Evolutionary conservation across 768 basidiomycete genomes (phyloP).

Genomic region (Boletus rufocinnamomeus): DNA sequence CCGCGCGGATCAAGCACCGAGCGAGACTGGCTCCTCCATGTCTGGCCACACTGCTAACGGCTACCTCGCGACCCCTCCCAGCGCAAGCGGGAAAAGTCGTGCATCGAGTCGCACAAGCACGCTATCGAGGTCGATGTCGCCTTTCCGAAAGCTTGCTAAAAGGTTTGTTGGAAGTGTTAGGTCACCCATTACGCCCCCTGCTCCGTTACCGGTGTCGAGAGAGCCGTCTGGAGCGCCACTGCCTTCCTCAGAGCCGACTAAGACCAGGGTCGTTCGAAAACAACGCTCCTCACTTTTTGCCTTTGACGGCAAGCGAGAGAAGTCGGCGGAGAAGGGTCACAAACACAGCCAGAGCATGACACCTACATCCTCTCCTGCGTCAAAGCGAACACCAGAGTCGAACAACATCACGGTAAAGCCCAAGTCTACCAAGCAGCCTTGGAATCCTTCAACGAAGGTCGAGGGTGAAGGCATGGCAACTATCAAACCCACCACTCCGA

Average conservation of each 20-base stretch:
- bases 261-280: conserved; percentile 43
- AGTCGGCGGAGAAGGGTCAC: conserved; percentile 61
- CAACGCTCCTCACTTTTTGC: conserved; percentile 66
- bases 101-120: conserved; percentile 43
- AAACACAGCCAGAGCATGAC: conserved; percentile 73
- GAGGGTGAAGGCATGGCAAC: conserved; percentile 50
- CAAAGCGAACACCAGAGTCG: conserved; percentile 38
- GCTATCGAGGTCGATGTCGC: conserved; percentile 77
- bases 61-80: conserved; percentile 67
- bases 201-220: conserved; percentile 49
- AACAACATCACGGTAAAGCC: conserved; percentile 44
- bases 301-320: conserved; percentile 44
- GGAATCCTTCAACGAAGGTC: conserved; percentile 86
- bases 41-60: conserved; percentile 61
- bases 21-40: conserved; percentile 70
- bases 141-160: conserved; percentile 75
- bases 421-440: conserved; percentile 49
- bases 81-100: conserved; percentile 44
- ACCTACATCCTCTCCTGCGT: conserved; percentile 61
- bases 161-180: conserved; percentile 56
- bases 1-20: conserved; percentile 50
- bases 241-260: conserved; percentile 57
- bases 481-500: conserved; percentile 51
- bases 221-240: conserved; percentile 37
- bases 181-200: conserved; percentile 43